These are phyloP conservation scores for Ophiognomonia clavigignenti-juglandacearum DNA, from an alignment of 2,329 filamentous ascomycete species.

Conservation along the genomic window DNA sequence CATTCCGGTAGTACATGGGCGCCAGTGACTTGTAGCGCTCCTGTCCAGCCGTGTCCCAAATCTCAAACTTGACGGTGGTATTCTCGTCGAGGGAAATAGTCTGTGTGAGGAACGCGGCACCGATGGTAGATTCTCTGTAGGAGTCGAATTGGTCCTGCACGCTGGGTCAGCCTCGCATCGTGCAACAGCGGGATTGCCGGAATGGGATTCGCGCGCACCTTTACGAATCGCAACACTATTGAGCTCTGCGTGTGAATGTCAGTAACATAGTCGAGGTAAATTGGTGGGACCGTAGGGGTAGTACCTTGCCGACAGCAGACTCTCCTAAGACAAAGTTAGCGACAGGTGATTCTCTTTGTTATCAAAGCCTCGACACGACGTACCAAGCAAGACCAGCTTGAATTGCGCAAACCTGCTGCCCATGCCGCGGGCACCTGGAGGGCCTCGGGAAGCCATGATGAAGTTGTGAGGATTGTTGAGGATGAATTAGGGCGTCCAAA, in stretches of 20 bases:
- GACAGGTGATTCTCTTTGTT: slow-evolving; percentile 12
- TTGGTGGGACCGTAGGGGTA: not conserved
- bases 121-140: slow-evolving; percentile 96
- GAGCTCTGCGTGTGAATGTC: slow-evolving; percentile 64
- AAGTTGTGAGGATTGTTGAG: slow-evolving; percentile 19
- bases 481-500: slow-evolving; percentile 15
- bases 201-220: slow-evolving; percentile 49
- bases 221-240: slow-evolving; percentile 95
- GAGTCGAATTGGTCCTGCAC: slow-evolving; percentile 93
- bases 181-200: not conserved
- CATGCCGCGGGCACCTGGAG: slow-evolving; percentile 55
- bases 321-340: slow-evolving; percentile 64
- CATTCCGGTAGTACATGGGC: slow-evolving; percentile 99
- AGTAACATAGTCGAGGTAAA: slow-evolving; percentile 20
- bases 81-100: slow-evolving; percentile 97
- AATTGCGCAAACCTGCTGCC: slow-evolving; percentile 96
- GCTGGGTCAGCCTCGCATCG: slow-evolving; percentile 12
- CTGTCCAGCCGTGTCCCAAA: slow-evolving; percentile 98
- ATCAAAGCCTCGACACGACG: slow-evolving; percentile 25
- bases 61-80: slow-evolving; percentile 99
- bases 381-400: slow-evolving; percentile 95
- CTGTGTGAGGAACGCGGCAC: slow-evolving; percentile 97
- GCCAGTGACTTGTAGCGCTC: slow-evolving; percentile 98
- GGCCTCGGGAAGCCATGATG: slow-evolving; percentile 79
- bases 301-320: slow-evolving; percentile 96